phyloP scores from a whole-genome alignment of 73 alveolate species.

The Tetrahymena borealis region DNA sequence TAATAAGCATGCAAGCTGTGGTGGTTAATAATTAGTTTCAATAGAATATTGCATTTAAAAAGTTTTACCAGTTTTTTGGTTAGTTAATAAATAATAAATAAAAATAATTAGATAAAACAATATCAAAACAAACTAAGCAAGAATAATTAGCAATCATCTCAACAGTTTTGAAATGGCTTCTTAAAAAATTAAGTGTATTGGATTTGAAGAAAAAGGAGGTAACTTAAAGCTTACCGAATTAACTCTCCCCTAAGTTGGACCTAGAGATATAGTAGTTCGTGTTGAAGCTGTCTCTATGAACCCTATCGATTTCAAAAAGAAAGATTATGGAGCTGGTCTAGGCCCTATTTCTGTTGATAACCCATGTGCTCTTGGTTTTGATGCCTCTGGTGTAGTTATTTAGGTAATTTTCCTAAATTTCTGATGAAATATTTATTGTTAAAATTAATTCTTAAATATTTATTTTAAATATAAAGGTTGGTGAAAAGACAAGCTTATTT shows the following conservation, averaged over 20 bases:
- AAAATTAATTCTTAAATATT: too few species aligned
- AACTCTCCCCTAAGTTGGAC: neutral
- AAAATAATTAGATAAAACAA: neutral
- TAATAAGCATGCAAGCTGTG: neutral
- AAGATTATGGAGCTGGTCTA: neutral
- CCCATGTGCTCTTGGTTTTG: neutral
- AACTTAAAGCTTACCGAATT: neutral
- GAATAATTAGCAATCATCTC: too few species aligned
- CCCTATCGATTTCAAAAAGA: slow-evolving; percentile 2
- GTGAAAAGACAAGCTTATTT: neutral
- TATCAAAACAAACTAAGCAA: neutral
- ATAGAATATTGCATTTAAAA: neutral
- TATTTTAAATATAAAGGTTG: neutral
- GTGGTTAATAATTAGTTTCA: neutral
- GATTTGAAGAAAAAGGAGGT: neutral
- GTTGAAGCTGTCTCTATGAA: slow-evolving; percentile 1
- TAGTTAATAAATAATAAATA: neutral
- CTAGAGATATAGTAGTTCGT: neutral
- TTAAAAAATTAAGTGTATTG: neutral
- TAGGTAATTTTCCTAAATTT: neutral
- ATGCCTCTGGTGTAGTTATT: neutral
- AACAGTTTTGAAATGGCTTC: neutral
- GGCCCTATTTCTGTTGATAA: neutral
- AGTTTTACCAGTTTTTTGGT: neutral
- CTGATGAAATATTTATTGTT: too few species aligned